Percentiles rank a stretch among this genome's conserved stretches.
Evolutionary conservation across 139 green algal genomes (phyloP).

Genomic region (Parachlorella kessleri): DNA sequence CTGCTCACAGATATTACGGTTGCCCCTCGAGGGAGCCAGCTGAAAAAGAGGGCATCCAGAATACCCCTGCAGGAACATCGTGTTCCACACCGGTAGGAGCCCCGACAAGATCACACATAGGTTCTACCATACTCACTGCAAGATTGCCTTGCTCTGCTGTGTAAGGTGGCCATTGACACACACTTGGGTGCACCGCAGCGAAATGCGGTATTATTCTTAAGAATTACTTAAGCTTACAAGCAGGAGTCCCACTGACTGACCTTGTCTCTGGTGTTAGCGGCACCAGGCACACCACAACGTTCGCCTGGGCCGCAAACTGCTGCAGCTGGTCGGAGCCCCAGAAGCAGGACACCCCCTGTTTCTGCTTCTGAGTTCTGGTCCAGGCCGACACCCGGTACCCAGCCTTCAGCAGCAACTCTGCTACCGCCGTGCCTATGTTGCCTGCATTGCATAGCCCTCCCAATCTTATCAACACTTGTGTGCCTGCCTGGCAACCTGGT

Average conservation of each 20-base stretch:
- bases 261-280: conserved; percentile 53
- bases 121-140: neutral
- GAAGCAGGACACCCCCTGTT: conserved; percentile 14
- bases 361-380: conserved; percentile 15
- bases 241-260: no score
- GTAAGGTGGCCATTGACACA: no score
- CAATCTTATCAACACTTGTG: no score
- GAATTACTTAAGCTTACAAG: no score
- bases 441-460: no score
- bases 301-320: conserved; percentile 32
- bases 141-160: neutral
- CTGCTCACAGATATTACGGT: conserved; percentile 52
- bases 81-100: neutral
- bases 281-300: conserved; percentile 61
- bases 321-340: conserved; percentile 34
- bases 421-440: conserved; percentile 10
- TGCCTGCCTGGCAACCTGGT: no score
- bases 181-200: no score
- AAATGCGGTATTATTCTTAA: no score
- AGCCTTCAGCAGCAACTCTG: conserved; percentile 6
- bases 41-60: conserved; percentile 49
- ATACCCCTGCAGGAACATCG: conserved; percentile 30
- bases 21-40: conserved; percentile 43
- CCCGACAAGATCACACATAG: neutral
- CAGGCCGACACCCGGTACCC: conserved; percentile 55